Evolutionary conservation across 2,329 filamentous ascomycete genomes (phyloP).

Genomic region (Stagonosporopsis chrysanthemi): DNA sequence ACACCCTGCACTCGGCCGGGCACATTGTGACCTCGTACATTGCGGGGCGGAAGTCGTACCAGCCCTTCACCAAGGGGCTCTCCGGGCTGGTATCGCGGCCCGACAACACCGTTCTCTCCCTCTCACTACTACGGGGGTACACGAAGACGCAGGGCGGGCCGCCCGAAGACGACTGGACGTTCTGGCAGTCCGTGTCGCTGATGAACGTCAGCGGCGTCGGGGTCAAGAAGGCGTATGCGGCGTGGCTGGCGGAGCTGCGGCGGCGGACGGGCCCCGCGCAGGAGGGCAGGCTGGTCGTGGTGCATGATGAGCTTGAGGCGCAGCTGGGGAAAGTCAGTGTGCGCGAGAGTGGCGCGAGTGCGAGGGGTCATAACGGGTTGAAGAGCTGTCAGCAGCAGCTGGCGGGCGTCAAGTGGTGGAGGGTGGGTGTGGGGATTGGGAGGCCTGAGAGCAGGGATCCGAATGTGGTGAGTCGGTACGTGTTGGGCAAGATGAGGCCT

Average conservation of each 20-base stretch:
- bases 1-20: conserved; percentile 86
- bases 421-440: conserved; percentile 88
- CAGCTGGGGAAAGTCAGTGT: conserved; percentile 72
- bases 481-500: conserved; percentile 71
- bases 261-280: conserved; percentile 15
- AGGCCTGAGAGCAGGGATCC: conserved; percentile 74
- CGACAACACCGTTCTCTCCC: conserved; percentile 44
- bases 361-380: conserved; percentile 56
- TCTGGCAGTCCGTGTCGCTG: conserved; percentile 76
- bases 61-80: conserved; percentile 40
- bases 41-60: conserved; percentile 34
- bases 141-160: conserved; percentile 12
- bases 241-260: conserved; percentile 48
- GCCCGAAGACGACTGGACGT: conserved; percentile 59
- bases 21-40: conserved; percentile 72
- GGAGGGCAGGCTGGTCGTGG: conserved; percentile 69
- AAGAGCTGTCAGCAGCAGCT: conserved; percentile 51
- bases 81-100: conserved; percentile 42
- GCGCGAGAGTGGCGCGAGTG: conserved; percentile 62
- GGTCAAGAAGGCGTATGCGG: conserved; percentile 70
- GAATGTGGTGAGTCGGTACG: conserved; percentile 75
- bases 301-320: conserved; percentile 89
- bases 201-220: conserved; percentile 88
- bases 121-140: conserved; percentile 56
- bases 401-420: conserved; percentile 53